Conservation (phyloP, 2,329 filamentous ascomycete species). For the Zymoseptoria ardabiliae region DNA sequence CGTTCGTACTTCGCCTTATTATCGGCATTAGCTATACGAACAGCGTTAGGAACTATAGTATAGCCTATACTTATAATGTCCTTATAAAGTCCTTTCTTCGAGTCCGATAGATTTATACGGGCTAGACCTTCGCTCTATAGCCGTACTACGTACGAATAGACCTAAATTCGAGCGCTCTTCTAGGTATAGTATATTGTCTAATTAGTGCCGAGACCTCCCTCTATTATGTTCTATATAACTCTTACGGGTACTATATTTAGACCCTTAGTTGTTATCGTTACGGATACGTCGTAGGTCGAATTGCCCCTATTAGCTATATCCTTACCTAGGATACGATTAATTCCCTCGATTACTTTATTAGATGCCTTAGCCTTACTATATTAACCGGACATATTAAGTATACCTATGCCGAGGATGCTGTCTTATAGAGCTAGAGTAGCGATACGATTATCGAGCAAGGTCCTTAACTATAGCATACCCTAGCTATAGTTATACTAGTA, state of each 20-base stretch:
- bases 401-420: background rate
- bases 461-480: background rate
- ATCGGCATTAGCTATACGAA: background rate
- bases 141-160: background rate
- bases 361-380: background rate
- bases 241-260: background rate
- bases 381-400: background rate
- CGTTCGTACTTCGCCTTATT: background rate
- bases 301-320: constrained; percentile 1
- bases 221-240: background rate
- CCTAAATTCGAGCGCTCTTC: background rate
- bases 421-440: background rate
- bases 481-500: background rate
- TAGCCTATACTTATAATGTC: background rate
- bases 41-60: background rate
- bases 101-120: background rate
- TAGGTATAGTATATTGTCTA: constrained; percentile 1
- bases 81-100: background rate
- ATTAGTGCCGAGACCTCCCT: background rate
- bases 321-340: background rate
- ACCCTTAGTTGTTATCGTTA: background rate
- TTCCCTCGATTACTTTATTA: background rate
- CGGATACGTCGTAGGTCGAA: background rate
- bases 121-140: background rate
- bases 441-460: background rate